phyloP scores from a whole-genome alignment of 768 basidiomycete genomes.

The Phaeotremella fagi region DNA sequence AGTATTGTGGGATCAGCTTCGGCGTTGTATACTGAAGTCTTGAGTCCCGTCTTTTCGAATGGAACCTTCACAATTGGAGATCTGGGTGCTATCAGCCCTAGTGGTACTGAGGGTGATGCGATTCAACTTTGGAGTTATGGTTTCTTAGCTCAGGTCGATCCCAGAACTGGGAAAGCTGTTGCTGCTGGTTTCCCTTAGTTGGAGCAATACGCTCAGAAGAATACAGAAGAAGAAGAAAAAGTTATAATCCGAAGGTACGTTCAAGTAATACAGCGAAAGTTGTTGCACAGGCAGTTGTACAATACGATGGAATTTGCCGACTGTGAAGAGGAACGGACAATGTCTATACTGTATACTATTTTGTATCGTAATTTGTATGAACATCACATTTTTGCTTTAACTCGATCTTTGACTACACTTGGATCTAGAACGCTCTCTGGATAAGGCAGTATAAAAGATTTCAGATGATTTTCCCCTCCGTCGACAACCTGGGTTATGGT shows the following conservation, averaged over 20 bases:
- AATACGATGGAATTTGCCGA: background rate
- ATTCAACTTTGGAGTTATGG: constrained; percentile 51
- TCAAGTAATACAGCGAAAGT: too few relatives aligned
- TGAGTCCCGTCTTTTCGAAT: constrained; percentile 51
- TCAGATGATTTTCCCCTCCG: constrained; percentile 44
- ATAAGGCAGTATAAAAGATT: constrained; percentile 31
- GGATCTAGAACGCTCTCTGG: constrained; percentile 45
- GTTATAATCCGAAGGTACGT: too few relatives aligned
- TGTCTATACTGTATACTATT: too few relatives aligned
- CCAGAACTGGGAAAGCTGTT: constrained; percentile 30
- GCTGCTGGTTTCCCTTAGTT: constrained; percentile 19
- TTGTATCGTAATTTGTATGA: too few relatives aligned
- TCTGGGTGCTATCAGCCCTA: constrained; percentile 49
- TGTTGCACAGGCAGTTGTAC: too few relatives aligned
- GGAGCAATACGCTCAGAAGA: background rate
- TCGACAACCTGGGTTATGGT: constrained; percentile 40
- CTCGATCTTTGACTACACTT: constrained; percentile 24
- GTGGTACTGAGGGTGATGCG: constrained; percentile 53
- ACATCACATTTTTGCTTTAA: constrained; percentile 27
- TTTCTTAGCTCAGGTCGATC: constrained; percentile 51
- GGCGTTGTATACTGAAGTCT: constrained; percentile 52
- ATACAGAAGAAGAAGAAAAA: background rate
- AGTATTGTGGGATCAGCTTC: constrained; percentile 49
- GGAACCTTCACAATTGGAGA: constrained; percentile 50
- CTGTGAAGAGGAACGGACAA: background rate